Percentiles rank a stretch among this genome's conserved stretches.
phyloP scores from a whole-genome alignment of 257 asterid species.

The Solanum okadae region DNA sequence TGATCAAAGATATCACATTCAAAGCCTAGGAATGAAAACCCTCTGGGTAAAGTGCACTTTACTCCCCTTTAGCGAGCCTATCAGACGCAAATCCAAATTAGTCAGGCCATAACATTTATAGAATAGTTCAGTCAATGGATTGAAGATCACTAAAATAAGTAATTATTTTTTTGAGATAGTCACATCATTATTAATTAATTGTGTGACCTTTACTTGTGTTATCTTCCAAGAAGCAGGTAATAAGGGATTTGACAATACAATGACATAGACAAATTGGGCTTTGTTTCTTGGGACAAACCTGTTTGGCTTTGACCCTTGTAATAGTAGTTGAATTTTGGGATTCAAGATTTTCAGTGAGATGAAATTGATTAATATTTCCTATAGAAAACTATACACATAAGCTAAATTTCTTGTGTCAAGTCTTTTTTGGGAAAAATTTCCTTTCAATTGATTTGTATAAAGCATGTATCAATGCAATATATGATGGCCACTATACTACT shows the following conservation, averaged over 20 bases:
- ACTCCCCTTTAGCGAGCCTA: not conserved
- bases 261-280: not conserved
- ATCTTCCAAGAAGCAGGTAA: not conserved
- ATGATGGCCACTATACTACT: not conserved
- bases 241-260: not conserved
- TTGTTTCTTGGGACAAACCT: not conserved
- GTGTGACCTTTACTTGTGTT: not conserved
- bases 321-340: not conserved
- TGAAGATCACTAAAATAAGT: not conserved
- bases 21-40: not conserved
- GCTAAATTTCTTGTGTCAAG: not conserved
- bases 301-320: not conserved
- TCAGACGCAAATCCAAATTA: not conserved
- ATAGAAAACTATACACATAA: not conserved
- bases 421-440: not conserved
- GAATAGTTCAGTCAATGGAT: not conserved
- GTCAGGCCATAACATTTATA: not conserved
- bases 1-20: not conserved
- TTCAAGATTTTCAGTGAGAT: not conserved
- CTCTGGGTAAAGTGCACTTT: not conserved
- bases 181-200: not conserved
- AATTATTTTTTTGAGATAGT: not conserved
- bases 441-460: not conserved
- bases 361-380: not conserved
- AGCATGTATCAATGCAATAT: not conserved